These are phyloP conservation scores for Phyllosticta capitalensis DNA, from an alignment of 2,329 filamentous ascomycete species.

Conservation along the genomic window DNA sequence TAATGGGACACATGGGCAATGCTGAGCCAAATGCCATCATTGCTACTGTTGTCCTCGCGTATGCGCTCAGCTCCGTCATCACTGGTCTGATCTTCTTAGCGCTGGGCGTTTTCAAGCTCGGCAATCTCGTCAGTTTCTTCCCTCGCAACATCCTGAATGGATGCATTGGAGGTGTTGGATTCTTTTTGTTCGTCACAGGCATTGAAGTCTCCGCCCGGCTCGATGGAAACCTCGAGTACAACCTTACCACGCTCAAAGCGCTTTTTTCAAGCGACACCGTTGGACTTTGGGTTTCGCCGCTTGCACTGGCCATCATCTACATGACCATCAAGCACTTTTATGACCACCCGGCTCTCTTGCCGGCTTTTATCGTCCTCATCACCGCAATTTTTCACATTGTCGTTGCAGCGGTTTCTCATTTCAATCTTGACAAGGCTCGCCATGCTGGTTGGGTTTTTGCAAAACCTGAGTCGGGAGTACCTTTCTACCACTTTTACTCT, in stretches of 20 bases:
- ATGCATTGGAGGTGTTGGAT: slow-evolving; percentile 94
- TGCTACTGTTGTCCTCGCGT: slow-evolving; percentile 87
- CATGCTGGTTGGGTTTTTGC: slow-evolving; percentile 83
- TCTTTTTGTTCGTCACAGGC: slow-evolving; percentile 85
- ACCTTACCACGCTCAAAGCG: slow-evolving; percentile 63
- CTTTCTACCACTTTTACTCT: slow-evolving; percentile 97
- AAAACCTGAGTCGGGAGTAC: slow-evolving; percentile 71
- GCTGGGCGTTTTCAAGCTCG: slow-evolving; percentile 79
- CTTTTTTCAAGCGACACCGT: slow-evolving; percentile 67
- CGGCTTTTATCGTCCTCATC: slow-evolving; percentile 74
- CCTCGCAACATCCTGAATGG: slow-evolving; percentile 92
- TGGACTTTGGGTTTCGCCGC: slow-evolving; percentile 72
- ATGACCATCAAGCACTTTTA: slow-evolving; percentile 68
- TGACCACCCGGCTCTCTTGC: slow-evolving; percentile 75
- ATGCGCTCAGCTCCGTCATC: slow-evolving; percentile 79
- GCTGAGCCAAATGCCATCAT: slow-evolving; percentile 78
- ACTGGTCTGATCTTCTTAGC: slow-evolving; percentile 87
- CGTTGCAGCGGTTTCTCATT: slow-evolving; percentile 56
- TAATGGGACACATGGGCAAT: slow-evolving; percentile 67
- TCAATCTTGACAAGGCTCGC: slow-evolving; percentile 60
- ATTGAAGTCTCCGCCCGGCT: slow-evolving; percentile 88
- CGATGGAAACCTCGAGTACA: slow-evolving; percentile 75
- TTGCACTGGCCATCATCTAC: slow-evolving; percentile 65
- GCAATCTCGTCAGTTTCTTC: slow-evolving; percentile 93
- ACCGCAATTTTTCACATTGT: slow-evolving; percentile 70